Evolutionary conservation across 2,329 filamentous ascomycete species (phyloP).

Genomic region (Didymella lethalis): DNA sequence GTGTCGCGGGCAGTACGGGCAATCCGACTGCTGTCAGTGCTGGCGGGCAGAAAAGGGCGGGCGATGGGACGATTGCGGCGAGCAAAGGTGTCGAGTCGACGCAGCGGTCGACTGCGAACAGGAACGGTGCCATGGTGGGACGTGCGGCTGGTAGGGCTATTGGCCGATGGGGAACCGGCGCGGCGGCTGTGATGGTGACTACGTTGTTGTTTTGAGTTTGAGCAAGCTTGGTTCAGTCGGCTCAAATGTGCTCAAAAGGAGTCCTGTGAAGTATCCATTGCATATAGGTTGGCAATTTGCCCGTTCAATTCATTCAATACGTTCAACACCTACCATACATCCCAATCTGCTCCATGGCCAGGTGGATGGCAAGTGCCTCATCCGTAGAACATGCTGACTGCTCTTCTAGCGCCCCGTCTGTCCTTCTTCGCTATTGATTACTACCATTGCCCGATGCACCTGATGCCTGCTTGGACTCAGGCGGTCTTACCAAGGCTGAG

Average conservation of each 20-base stretch:
- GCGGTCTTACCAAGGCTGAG: background rate
- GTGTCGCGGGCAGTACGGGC: slow-evolving; percentile 43
- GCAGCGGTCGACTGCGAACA: slow-evolving; percentile 4
- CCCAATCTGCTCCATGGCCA: background rate
- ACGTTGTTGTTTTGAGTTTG: slow-evolving; percentile 8
- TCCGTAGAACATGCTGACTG: background rate
- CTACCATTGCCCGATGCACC: background rate
- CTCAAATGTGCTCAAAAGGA: slow-evolving; percentile 17
- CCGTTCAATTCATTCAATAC: background rate
- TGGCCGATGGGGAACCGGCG: background rate
- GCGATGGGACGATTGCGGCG: slow-evolving; percentile 29
- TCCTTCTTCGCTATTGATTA: background rate
- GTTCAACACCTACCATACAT: background rate
- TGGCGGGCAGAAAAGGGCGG: slow-evolving; percentile 43
- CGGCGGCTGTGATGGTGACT: slow-evolving; percentile 5
- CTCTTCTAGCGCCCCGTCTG: background rate
- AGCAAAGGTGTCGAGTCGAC: slow-evolving; percentile 6
- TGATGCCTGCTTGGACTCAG: background rate
- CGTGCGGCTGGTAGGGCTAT: slow-evolving; percentile 5
- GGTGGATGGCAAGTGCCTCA: background rate
- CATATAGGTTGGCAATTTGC: slow-evolving; percentile 1
- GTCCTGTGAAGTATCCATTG: background rate
- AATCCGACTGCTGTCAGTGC: slow-evolving; percentile 40
- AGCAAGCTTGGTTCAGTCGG: background rate
- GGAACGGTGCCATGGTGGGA: slow-evolving; percentile 1